Base-by-base conservation (phyloP, 1,284 basidiomycete species). In the Pterula multifida region DNA sequence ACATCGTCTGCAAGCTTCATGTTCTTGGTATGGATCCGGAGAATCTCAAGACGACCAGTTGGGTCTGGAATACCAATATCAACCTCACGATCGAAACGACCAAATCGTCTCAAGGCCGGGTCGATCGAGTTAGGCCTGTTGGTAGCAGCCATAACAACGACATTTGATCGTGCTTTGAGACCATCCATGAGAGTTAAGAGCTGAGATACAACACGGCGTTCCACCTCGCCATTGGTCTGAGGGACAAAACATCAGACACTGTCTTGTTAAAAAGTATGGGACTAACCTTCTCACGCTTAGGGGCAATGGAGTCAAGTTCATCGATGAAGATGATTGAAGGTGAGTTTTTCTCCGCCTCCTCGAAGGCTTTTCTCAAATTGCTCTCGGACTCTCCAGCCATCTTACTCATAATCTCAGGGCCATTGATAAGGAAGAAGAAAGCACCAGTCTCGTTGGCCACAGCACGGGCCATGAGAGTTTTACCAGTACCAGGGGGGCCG, bases 401-500 rank as follows among this genome's bases (percentile, higher is more conserved):
- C 75, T 97, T 98, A 62, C 89, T 92, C 95, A 98, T 98, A 67
- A 98, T 98, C 68, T 98, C 96, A 47, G 95, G 96, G 55, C 96
- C 95, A 62, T 98, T 98, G 72, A 98, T 98, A 52, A 98, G 73
- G 84, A 98, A 98, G 79, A 98, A 98, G 80, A 98, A 98, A 19
- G 96, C 96, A 50, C 96, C 95, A 25, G 95, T 98, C 70, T 99
- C 96, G 65, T 98, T 98, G 55, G 95, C 96, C 42, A 98, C 96
- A 9, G 96, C 96, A 59, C 96, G 86, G 44, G 96, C 95, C 95
- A 99, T 98, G 55, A 96, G 78, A 9, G 93, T 96, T 72, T 96
- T 97, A 76, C 93, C 93, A 22, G 93, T 96, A 75, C 93, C 93
- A 36, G 93, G 93, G 55, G 93, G 93, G 54, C 93, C 93, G 60